Base-by-base conservation (phyloP, 768 basidiomycete genomes). In the Cystofilobasidium bisporidii region DNA sequence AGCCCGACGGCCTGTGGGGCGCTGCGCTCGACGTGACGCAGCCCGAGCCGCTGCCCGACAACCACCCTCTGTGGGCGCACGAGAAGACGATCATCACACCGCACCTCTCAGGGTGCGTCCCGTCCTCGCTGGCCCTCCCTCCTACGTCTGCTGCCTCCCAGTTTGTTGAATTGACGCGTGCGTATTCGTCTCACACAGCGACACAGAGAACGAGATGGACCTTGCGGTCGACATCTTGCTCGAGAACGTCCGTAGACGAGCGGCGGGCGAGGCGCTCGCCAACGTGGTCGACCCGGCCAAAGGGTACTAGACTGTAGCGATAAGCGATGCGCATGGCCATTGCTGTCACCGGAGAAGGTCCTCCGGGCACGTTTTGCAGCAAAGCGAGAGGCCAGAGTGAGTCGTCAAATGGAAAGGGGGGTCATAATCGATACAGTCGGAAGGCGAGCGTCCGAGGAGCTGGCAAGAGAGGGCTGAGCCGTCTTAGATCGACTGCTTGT, bases 11-110 rank as follows among this genome's bases (percentile, higher is more conserved):
- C 12, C 65, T 76, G 40, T 64, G 63, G 45, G 75, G 72, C 28
- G 72, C 70, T 2, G 74, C 74, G 17, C 66, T 77, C 12, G 76
- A 77, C 72, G 79, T 79, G 1, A 78, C 78, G 1, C 73, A 75
- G 33, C 78, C 79, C 14, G 79, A 79, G 69, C 79, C 79, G 0
- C 73, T 79, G 9, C 74, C 78, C 0, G 61, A 71, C 18, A 48
- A 67, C 30, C 77, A 78, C 71, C 72, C 74, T 2, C 71, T 79
- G 18, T 78, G 69, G 70, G 71, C 75, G 14, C 77, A 78, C 36
- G 74, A 74, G 0, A 71, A 73, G 59, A 73, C 72, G 9, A 76
- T 77, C 47, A 71, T 79, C 65, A 79, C 79, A 0, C 78, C 78
- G 0, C 79, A 79, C 65, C 73, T 59, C 1, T 59, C 57, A 30